Base-by-base conservation (phyloP, 2,329 filamentous ascomycete species). In the Trichophaea hybrida region DNA sequence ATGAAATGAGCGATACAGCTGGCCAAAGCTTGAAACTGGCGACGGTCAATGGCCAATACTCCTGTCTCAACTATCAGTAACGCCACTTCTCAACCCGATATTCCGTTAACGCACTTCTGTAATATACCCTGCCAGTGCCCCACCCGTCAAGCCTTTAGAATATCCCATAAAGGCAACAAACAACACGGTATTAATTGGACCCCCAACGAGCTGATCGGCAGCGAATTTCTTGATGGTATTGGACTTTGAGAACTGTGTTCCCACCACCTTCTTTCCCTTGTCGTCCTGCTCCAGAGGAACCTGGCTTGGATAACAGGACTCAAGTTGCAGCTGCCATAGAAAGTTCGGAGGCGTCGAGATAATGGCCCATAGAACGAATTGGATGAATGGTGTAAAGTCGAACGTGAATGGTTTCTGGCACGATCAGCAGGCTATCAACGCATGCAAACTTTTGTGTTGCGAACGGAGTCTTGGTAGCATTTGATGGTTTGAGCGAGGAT, bases 151-250 rank as follows among this genome's bases (percentile, higher is more conserved):
- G 0, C 73, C 73, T 24, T 72, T 72, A 35, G 78, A 69, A 12
- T 76, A 72, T 6, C 75, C 76, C 69, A 83, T 79, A 12, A 74
- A 78, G 12, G 72, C 73, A 17, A 83, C 73, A 68, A 82, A 83
- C 57, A 78, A 71, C 35, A 76, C 70, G 1, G 77, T 82, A 68
- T 81, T 83, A 67, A 78, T 69, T 1, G 76, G 72, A 0, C 77
- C 78, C 33, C 79, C 79, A 24, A 82, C 55, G 0, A 77, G 77
- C 67, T 83, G 80, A 64, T 84, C 80, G 38, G 82, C 73, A 10
- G 76, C 60, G 60, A 83, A 77, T 66, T 84, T 84, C 63, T 75
- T 75, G 35, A 76, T 62, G 44, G 77, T 74, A 69, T 78, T 75
- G 67, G 70, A 64, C 65, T 76, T 67, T 66, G 74, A 75, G 32